A percentile compares a stretch with the other conserved stretches of the same genome.
Evolutionary conservation across 352 stramenopile genomes (phyloP).

Genomic region (Phytophthora idaei): DNA sequence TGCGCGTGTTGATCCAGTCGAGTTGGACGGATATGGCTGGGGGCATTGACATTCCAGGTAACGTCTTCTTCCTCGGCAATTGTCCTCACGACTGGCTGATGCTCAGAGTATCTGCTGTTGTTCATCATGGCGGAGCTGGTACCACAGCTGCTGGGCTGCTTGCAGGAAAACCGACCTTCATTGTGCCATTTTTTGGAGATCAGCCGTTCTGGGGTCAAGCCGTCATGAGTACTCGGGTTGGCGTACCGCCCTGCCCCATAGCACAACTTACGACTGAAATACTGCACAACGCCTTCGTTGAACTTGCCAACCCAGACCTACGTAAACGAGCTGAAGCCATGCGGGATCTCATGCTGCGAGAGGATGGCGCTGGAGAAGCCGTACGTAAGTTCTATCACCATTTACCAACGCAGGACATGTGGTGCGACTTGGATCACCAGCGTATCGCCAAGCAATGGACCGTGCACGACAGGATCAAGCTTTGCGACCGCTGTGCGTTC

Average conservation of each 20-base stretch:
- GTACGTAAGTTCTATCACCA: conserved; percentile 88
- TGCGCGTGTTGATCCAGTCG: conserved; percentile 88
- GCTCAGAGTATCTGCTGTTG: conserved; percentile 81
- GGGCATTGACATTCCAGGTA: conserved; percentile 45
- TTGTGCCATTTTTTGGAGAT: conserved; percentile 95
- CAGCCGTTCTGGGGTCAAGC: conserved; percentile 94
- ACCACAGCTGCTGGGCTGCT: conserved; percentile 91
- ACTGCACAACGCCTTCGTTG: conserved; percentile 72
- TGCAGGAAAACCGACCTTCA: conserved; percentile 90
- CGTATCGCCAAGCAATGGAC: conserved; percentile 44
- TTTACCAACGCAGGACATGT: conserved; percentile 87
- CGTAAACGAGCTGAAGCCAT: conserved; percentile 50
- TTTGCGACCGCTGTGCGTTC: conserved; percentile 48
- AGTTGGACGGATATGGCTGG: conserved; percentile 82
- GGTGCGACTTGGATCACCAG: conserved; percentile 50
- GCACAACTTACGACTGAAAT: conserved; percentile 74
- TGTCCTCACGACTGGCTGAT: conserved; percentile 92
- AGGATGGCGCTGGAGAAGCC: conserved; percentile 86
- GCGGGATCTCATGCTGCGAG: conserved; percentile 56
- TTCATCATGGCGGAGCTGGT: conserved; percentile 79
- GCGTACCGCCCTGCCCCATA: conserved; percentile 84
- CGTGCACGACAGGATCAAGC: conserved; percentile 38
- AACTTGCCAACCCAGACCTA: conserved; percentile 55
- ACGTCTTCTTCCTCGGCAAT: conserved; percentile 70
- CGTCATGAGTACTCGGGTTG: conserved; percentile 75